Conservation (phyloP, 768 basidiomycete species). For the Coprinellus micaceus region DNA sequence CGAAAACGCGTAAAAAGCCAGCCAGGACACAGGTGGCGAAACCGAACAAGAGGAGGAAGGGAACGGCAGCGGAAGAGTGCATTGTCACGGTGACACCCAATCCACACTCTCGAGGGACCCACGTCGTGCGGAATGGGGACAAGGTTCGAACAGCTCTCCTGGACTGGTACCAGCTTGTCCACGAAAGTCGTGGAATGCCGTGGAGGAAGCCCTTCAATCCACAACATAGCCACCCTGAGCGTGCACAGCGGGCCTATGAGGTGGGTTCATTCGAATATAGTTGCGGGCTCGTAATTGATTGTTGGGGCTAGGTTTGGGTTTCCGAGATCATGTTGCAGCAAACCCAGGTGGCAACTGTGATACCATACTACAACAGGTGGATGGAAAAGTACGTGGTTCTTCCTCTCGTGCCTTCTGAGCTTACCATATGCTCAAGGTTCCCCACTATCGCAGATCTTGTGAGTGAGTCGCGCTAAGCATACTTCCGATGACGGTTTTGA, state of each 20-base stretch:
- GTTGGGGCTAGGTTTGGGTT: constrained; percentile 65
- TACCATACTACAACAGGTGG: constrained; percentile 90
- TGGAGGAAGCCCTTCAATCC: constrained; percentile 79
- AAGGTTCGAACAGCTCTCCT: constrained; percentile 43
- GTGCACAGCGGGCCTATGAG: constrained; percentile 88
- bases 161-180: constrained; percentile 70
- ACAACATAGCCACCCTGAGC: constrained; percentile 49
- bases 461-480: constrained; percentile 23
- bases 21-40: no score
- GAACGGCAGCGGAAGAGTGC: no score
- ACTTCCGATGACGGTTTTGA: constrained; percentile 12
- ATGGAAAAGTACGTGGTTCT: constrained; percentile 59
- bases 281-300: not conserved
- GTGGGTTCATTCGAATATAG: constrained; percentile 36
- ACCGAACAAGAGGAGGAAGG: constrained; percentile 1
- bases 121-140: not conserved
- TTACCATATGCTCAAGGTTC: constrained; percentile 47
- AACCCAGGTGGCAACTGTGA: constrained; percentile 91
- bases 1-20: constrained; percentile 3
- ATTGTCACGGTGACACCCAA: no score
- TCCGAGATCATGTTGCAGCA: constrained; percentile 97
- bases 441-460: constrained; percentile 78
- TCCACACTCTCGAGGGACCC: not conserved
- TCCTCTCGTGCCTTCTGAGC: constrained; percentile 6
- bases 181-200: constrained; percentile 77